Conservation (phyloP, 2,329 filamentous ascomycete genomes). For the Diplocarpon rosae region DNA sequence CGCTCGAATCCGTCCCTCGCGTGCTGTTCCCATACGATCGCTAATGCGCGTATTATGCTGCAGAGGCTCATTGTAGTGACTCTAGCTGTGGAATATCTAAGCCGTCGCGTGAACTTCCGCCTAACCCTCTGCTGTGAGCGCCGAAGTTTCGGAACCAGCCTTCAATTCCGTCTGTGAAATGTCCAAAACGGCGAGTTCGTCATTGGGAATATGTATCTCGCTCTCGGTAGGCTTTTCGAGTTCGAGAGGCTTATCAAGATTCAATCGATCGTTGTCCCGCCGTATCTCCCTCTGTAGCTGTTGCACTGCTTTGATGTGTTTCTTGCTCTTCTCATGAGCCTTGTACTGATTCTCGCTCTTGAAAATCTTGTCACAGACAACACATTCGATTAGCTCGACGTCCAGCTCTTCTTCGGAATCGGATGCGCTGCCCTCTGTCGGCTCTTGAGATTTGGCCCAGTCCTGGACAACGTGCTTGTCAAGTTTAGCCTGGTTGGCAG, state of each 20-base stretch:
- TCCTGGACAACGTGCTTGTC: conserved; percentile 54
- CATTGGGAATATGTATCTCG: conserved; percentile 7
- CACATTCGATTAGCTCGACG: conserved; percentile 56
- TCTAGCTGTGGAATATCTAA: too few relatives aligned
- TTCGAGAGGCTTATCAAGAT: conserved; percentile 30
- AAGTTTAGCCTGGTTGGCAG: conserved; percentile 67
- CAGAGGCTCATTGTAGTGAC: too few relatives aligned
- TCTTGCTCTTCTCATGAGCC: conserved; percentile 92
- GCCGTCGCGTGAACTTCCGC: too few relatives aligned
- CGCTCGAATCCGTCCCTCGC: too few relatives aligned
- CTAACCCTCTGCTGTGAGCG: too few relatives aligned
- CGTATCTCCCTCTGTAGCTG: conserved; percentile 73
- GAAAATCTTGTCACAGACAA: conserved; percentile 69
- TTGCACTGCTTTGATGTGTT: conserved; percentile 79
- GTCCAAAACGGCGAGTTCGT: conserved; percentile 16
- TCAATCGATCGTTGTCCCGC: conserved; percentile 58
- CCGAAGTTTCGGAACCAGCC: too few relatives aligned
- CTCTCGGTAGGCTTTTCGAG: not conserved
- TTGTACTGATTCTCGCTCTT: conserved; percentile 88
- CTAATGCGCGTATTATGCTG: too few relatives aligned
- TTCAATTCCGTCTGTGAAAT: not conserved
- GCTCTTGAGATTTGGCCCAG: conserved; percentile 58
- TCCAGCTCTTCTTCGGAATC: conserved; percentile 39
- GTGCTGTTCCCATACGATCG: too few relatives aligned
- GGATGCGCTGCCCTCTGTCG: conserved; percentile 44